Percentiles rank a stretch among this genome's conserved stretches.
Evolutionary conservation across 441 rosid species (phyloP).

Genomic region (Adansonia rubrostipa): DNA sequence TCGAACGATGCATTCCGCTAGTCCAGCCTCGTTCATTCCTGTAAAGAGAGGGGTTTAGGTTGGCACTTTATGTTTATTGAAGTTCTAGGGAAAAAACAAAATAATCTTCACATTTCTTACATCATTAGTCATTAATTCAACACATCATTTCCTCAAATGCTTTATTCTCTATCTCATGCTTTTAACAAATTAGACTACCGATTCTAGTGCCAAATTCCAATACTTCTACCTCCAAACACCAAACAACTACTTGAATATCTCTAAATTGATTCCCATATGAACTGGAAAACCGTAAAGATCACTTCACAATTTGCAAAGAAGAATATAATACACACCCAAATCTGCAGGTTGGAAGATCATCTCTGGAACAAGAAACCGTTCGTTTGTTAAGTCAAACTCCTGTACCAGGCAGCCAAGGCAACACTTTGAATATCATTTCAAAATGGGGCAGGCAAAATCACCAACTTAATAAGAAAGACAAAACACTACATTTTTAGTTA

Average conservation of each 20-base stretch:
- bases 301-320: neutral
- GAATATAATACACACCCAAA: constrained; percentile 60
- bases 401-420: constrained; percentile 40
- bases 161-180: neutral
- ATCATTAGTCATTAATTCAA: neutral
- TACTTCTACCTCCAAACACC: constrained; percentile 6
- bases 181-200: neutral
- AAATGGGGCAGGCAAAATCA: constrained; percentile 4
- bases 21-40: constrained; percentile 98
- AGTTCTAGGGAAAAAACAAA: neutral
- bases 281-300: neutral
- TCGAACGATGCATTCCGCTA: constrained; percentile 94
- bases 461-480: neutral
- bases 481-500: constrained; percentile 62
- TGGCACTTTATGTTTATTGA: neutral
- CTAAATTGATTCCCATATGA: neutral
- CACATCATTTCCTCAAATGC: neutral
- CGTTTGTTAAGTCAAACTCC: constrained; percentile 97
- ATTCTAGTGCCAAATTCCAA: neutral
- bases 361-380: constrained; percentile 92
- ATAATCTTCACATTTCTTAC: neutral
- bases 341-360: constrained; percentile 95
- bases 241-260: constrained; percentile 7
- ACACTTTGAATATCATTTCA: constrained; percentile 11
- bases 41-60: constrained; percentile 3